Base-by-base conservation (phyloP, 257 asterid genomes). In the Osmanthus fragrans region DNA sequence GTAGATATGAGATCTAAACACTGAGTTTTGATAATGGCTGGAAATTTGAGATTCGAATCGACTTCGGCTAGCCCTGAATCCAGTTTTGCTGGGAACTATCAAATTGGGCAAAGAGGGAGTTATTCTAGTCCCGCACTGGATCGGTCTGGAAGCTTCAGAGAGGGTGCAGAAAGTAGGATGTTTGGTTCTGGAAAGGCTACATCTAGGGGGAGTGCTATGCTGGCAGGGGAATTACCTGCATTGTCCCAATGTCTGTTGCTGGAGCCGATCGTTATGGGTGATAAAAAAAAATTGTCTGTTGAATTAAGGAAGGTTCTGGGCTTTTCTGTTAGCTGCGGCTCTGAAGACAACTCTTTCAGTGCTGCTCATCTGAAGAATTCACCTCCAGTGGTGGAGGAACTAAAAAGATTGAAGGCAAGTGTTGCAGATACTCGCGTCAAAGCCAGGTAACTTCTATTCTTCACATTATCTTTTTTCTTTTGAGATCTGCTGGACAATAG, bases 111-210 rank as follows among this genome's bases (percentile, higher is more conserved):
- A 81, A 90, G 97, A 54, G 87, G 82, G 74, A 88, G 87, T 76
- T 92, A 86, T 87, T 32, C 90, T 77, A 92, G 89, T 76, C 86
- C 93, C 73, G 73, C 81, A 73, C 75, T 92, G 79, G 97, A 89
- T 42, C 87, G 93, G 82, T 85, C 96, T 49, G 87, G 93, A 77
- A 95, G 98, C 89, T 92, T 91, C 86, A 86, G 96, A 77, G 98
- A 95, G 80, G 83, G 88, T 82, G 84, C 89, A 72, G 97, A 91
- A 63, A 86, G 83, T 63, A 87, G 96, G 80, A 78, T 81, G 49
- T 81, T 84, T 80, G 85, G 89, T 80, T 85, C 91, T 65, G 94
- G 88, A 37, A 93, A 89, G 86, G 85, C 86, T 74, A 87, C 88
- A 80, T 86, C 92, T 69, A 84, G 94, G 79, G 92, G 86, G 36